phyloP scores from a whole-genome alignment of 352 stramenopile species.

The Globisporangium nunn region DNA sequence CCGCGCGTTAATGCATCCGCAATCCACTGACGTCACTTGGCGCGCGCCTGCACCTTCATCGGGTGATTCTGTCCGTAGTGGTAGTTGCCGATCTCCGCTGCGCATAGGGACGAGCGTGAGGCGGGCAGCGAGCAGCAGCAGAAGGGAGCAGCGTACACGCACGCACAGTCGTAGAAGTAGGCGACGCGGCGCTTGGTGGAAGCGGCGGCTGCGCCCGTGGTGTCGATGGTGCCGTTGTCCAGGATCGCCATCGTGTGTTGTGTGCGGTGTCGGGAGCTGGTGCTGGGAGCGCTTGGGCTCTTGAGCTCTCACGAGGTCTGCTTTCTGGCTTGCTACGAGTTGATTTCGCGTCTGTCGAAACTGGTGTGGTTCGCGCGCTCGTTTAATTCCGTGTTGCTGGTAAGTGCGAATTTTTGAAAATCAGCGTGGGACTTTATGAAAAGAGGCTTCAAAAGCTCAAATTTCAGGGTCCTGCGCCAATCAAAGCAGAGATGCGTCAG shows the following conservation, averaged over 20 bases:
- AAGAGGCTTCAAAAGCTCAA: too few species aligned
- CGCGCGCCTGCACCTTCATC: constrained; percentile 49
- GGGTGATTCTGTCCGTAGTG: constrained; percentile 95
- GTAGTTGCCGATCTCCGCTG: constrained; percentile 97
- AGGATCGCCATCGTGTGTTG: constrained; percentile 12
- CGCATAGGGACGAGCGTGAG: neutral
- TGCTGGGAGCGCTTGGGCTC: neutral
- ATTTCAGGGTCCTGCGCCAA: neutral
- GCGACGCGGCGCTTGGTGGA: constrained; percentile 72
- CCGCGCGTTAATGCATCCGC: neutral
- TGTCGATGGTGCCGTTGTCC: constrained; percentile 9
- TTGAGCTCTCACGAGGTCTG: neutral
- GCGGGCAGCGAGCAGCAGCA: neutral
- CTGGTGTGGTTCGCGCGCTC: too few species aligned
- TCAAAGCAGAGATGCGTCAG: neutral
- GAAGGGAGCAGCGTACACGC: neutral
- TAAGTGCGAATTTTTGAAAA: neutral
- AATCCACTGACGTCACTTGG: neutral
- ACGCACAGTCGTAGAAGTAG: constrained; percentile 87
- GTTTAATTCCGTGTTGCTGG: neutral
- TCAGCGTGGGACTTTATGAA: too few species aligned
- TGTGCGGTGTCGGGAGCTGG: neutral
- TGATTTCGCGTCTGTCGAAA: neutral
- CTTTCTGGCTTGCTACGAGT: neutral
- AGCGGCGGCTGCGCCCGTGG: constrained; percentile 15